phyloP scores from a whole-genome alignment of 371 early-diverging fungal species.

The Saksenaea oblongispora region DNA sequence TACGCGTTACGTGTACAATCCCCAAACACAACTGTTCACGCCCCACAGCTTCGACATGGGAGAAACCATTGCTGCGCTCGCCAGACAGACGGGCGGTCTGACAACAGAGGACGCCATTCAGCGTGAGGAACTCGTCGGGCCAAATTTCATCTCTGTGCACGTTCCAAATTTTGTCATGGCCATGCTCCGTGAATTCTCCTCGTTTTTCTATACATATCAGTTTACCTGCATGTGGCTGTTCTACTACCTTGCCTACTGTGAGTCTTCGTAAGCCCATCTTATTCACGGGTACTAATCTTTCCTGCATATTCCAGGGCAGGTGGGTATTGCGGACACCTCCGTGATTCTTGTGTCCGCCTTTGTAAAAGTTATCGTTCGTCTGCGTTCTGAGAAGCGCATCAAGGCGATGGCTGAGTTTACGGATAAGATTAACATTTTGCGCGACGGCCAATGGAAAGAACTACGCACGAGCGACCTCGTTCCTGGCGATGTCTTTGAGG shows the following conservation, averaged over 20 bases:
- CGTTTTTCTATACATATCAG: slow-evolving; percentile 77
- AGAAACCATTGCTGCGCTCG: slow-evolving; percentile 43
- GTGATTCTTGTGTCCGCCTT: slow-evolving; percentile 68
- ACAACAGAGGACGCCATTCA: slow-evolving; percentile 45
- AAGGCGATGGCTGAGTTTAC: slow-evolving; percentile 61
- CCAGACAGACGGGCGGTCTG: slow-evolving; percentile 52
- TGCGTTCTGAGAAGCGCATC: slow-evolving; percentile 62
- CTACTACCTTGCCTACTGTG: slow-evolving; percentile 69
- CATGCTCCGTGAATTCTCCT: slow-evolving; percentile 59
- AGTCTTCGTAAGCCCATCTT: slow-evolving; percentile 16
- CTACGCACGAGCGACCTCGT: slow-evolving; percentile 55
- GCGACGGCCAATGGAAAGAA: slow-evolving; percentile 60
- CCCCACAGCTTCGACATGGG: slow-evolving; percentile 61
- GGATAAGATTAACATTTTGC: slow-evolving; percentile 40
- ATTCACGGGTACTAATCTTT: not conserved
- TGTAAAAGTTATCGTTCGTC: slow-evolving; percentile 60
- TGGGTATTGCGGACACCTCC: slow-evolving; percentile 68
- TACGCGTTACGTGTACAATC: slow-evolving; percentile 68
- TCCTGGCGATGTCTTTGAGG: slow-evolving; percentile 64
- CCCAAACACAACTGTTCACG: slow-evolving; percentile 41
- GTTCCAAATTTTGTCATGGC: slow-evolving; percentile 53
- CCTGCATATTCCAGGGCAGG: slow-evolving; percentile 20
- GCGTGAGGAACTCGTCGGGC: slow-evolving; percentile 59
- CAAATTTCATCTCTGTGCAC: slow-evolving; percentile 62
- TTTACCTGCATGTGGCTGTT: slow-evolving; percentile 71